Evolutionary conservation across 495 filamentous ascomycete genomes (phyloP).

Genomic region (Penicilliopsis zonata): DNA sequence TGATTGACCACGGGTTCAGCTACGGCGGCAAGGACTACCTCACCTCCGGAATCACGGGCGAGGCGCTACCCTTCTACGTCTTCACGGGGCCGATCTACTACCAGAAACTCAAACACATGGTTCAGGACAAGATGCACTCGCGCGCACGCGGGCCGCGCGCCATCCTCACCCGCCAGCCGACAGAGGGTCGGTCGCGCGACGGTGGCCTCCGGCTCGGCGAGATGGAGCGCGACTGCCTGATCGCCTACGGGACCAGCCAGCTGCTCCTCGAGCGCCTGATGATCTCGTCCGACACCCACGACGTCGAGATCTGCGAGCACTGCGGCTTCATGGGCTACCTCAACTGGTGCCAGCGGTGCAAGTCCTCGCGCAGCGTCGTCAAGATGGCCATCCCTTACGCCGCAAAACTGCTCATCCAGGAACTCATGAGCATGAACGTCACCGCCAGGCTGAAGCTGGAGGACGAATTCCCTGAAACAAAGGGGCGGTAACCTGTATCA

Average conservation of each 20-base stretch:
- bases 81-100: conserved; percentile 99
- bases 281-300: conserved; percentile 79
- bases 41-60: conserved; percentile 89
- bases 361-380: conserved; percentile 64
- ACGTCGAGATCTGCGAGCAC: conserved; percentile 82
- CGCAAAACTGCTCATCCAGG: conserved; percentile 92
- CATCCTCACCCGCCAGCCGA: conserved; percentile 89
- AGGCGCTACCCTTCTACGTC: conserved; percentile 86
- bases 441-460: conserved; percentile 73
- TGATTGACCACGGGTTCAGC: conserved; percentile 81
- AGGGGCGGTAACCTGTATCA: conserved; percentile 17
- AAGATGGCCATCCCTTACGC: conserved; percentile 98
- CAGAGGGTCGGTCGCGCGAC: conserved; percentile 84
- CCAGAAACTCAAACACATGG: conserved; percentile 99
- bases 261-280: conserved; percentile 89
- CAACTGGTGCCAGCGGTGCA: conserved; percentile 86
- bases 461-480: conserved; percentile 71
- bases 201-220: conserved; percentile 91
- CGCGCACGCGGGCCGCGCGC: conserved; percentile 81
- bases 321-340: conserved; percentile 93
- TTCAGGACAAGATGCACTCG: conserved; percentile 99
- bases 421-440: conserved; percentile 96
- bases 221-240: conserved; percentile 97
- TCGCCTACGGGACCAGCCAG: conserved; percentile 89
- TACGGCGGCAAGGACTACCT: conserved; percentile 96